phyloP scores from a whole-genome alignment of 192 early-diverging fungal species.

The Geranomyces variabilis region DNA sequence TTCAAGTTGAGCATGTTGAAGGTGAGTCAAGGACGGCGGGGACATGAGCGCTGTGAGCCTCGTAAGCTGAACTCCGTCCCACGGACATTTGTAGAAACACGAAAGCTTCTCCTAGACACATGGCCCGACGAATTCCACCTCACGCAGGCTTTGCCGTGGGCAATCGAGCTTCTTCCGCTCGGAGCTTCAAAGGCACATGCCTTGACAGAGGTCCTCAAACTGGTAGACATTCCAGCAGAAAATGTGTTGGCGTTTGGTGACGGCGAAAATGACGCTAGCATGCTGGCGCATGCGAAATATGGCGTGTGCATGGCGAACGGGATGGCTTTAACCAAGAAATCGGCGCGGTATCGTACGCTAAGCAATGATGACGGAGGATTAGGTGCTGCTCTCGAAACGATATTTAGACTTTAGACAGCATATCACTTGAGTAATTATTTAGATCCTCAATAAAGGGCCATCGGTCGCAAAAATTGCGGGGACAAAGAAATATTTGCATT shows the following conservation, averaged over 20 bases:
- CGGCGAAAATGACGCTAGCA: conserved; percentile 27
- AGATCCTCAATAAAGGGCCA: too few relatives aligned
- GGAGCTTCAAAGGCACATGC: conserved; percentile 11
- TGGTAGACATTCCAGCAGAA: conserved; percentile 3
- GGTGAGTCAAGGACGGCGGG: too few relatives aligned
- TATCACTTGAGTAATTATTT: too few relatives aligned
- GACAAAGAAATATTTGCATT: too few relatives aligned
- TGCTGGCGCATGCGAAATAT: conserved; percentile 14
- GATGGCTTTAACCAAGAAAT: conserved; percentile 5
- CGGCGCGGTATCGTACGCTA: neutral
- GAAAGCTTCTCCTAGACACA: neutral
- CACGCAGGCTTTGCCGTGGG: conserved; percentile 22
- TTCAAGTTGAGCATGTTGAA: too few relatives aligned
- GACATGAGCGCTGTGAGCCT: too few relatives aligned
- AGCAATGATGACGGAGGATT: conserved; percentile 25
- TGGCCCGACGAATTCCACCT: neutral
- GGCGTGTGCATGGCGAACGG: conserved; percentile 28
- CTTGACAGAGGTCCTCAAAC: neutral
- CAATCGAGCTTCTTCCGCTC: conserved; percentile 20
- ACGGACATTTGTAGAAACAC: too few relatives aligned
- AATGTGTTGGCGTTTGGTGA: conserved; percentile 33
- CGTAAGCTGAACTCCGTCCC: too few relatives aligned
- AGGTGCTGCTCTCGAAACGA: conserved; percentile 13
- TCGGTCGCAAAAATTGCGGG: too few relatives aligned
- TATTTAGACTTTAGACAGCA: conserved; percentile 20